Conservation (phyloP, 2,329 filamentous ascomycete species). For the Cordyceps fumosorosea region DNA sequence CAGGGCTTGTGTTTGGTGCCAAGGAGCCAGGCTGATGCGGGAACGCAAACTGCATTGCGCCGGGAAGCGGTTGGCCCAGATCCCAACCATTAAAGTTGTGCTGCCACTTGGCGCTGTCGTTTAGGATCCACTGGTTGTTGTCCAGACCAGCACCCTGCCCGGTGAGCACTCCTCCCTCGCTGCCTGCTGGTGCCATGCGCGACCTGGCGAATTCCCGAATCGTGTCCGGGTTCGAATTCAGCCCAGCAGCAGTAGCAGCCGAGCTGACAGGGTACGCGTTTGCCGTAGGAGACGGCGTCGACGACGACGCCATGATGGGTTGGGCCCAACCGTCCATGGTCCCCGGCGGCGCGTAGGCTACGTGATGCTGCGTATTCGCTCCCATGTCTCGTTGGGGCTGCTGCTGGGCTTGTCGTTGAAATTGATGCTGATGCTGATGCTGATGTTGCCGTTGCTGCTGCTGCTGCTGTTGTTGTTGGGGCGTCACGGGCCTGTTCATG, state of each 20-base stretch:
- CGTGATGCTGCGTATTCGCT: not conserved
- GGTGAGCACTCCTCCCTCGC: not conserved
- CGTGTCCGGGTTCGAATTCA: not conserved
- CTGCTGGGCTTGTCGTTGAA: too few species aligned
- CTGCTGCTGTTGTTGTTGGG: not conserved
- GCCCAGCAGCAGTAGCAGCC: not conserved
- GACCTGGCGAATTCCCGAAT: conserved; percentile 2
- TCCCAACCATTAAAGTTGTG: conserved; percentile 52
- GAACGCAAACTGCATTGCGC: conserved; percentile 26
- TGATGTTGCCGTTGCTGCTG: too few species aligned
- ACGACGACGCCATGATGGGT: not conserved
- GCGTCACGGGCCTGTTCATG: not conserved
- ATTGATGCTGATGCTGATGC: too few species aligned
- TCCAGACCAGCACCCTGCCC: conserved; percentile 29
- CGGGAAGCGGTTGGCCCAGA: conserved; percentile 24
- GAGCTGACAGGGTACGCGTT: not conserved
- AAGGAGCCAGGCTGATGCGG: conserved; percentile 12
- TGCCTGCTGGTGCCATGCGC: not conserved
- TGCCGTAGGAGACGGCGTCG: not conserved
- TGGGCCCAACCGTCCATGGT: conserved; percentile 6
- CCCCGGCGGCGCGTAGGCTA: conserved; percentile 1
- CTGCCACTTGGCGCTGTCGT: conserved; percentile 51
- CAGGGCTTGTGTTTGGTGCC: not conserved
- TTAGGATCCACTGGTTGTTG: conserved; percentile 51
- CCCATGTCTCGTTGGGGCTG: conserved; percentile 4